A percentile compares a stretch with the other conserved stretches of the same genome.
phyloP scores from a whole-genome alignment of 208 protist genomes.

The Trichomonas tenax region DNA sequence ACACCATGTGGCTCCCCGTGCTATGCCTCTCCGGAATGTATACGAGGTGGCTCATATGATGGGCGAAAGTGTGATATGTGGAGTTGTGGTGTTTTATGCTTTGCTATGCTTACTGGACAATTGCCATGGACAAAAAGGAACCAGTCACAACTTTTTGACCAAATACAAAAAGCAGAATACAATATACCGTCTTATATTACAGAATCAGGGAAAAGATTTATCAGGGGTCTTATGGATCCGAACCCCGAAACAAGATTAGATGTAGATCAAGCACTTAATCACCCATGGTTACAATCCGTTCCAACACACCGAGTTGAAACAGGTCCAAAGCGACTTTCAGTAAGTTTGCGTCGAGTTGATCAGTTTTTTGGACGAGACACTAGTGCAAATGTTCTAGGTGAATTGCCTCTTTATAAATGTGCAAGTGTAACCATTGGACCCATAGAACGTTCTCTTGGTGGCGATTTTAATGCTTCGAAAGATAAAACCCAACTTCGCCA shows the following conservation, averaged over 20 bases:
- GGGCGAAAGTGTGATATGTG: background rate
- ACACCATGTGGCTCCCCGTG: background rate
- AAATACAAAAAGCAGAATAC: background rate
- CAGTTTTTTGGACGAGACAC: background rate
- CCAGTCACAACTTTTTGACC: background rate
- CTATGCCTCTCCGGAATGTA: slow-evolving; percentile 1
- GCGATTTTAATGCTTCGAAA: background rate
- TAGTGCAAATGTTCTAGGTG: background rate
- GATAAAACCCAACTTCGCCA: background rate
- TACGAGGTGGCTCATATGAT: background rate
- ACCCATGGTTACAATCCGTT: background rate
- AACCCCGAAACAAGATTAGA: background rate
- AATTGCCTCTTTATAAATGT: background rate
- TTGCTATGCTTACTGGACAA: background rate
- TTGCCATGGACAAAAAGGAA: slow-evolving; percentile 15
- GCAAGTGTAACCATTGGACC: background rate
- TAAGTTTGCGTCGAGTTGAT: background rate
- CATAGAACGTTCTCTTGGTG: background rate
- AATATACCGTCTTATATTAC: background rate
- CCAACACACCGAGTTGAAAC: background rate
- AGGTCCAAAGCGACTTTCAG: background rate
- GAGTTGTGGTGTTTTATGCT: background rate
- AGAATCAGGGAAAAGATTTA: background rate
- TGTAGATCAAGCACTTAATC: background rate
- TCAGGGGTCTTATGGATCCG: background rate